Conservation (phyloP, 805 yeast species). For the Candida chilensis region DNA sequence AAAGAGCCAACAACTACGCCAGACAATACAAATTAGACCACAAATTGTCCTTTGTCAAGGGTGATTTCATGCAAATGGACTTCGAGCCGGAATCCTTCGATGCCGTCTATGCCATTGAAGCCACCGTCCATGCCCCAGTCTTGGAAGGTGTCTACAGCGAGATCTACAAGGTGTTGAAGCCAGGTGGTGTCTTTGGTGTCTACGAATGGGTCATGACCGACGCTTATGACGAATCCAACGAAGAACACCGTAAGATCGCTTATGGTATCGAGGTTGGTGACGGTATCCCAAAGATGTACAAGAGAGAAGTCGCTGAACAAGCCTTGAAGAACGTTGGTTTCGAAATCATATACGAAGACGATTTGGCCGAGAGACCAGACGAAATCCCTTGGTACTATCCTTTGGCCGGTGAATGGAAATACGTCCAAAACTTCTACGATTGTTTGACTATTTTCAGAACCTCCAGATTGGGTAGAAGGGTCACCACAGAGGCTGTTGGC, state of each 20-base stretch:
- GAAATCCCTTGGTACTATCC: slow-evolving; percentile 98
- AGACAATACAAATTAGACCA: slow-evolving; percentile 52
- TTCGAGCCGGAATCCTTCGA: slow-evolving; percentile 85
- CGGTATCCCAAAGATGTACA: slow-evolving; percentile 97
- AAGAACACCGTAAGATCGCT: slow-evolving; percentile 87
- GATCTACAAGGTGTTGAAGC: slow-evolving; percentile 91
- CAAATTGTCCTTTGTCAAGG: slow-evolving; percentile 82
- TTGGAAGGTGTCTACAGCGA: slow-evolving; percentile 93
- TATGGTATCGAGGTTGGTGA: slow-evolving; percentile 98
- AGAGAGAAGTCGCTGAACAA: slow-evolving; percentile 73
- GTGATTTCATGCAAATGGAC: slow-evolving; percentile 99
- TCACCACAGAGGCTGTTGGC: slow-evolving; percentile 76
- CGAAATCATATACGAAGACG: slow-evolving; percentile 64
- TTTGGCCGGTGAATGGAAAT: slow-evolving; percentile 87
- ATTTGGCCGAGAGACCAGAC: slow-evolving; percentile 76
- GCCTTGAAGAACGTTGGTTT: slow-evolving; percentile 87
- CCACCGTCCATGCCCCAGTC: slow-evolving; percentile 96
- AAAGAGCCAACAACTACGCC: slow-evolving; percentile 82
- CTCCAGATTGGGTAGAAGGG: slow-evolving; percentile 72
- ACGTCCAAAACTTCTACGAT: slow-evolving; percentile 73
- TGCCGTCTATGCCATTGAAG: slow-evolving; percentile 97
- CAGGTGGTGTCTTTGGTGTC: slow-evolving; percentile 96
- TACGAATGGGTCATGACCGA: slow-evolving; percentile 99
- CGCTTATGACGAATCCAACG: slow-evolving; percentile 75
- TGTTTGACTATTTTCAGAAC: slow-evolving; percentile 83